Evolutionary conservation across 1,284 basidiomycete genomes (phyloP).

Genomic region (Cerrena zonata): DNA sequence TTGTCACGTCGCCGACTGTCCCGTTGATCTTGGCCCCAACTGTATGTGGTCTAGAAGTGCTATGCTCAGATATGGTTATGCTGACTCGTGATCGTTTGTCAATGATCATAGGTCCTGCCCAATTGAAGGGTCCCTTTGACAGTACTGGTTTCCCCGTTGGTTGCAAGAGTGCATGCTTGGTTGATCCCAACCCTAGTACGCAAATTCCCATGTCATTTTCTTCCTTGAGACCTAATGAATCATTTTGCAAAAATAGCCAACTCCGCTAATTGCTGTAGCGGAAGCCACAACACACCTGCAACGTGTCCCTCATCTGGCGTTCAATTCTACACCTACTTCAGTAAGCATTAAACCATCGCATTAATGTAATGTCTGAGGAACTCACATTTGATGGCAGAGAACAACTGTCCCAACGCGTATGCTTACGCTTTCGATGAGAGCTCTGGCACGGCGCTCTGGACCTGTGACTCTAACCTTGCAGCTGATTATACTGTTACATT

Average conservation of each 20-base stretch:
- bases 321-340: constrained; percentile 42
- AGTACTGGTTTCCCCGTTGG: constrained; percentile 35
- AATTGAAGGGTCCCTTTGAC: constrained; percentile 34
- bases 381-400: constrained; percentile 28
- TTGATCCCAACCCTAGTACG: constrained; percentile 28
- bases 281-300: constrained; percentile 33
- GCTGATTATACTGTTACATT: constrained; percentile 47
- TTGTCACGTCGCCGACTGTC: constrained; percentile 37
- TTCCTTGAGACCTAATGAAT: neutral
- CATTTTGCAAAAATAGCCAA: constrained; percentile 17
- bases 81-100: neutral
- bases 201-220: constrained; percentile 7
- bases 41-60: too few species aligned
- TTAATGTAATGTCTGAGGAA: neutral
- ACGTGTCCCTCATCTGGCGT: constrained; percentile 41
- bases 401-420: constrained; percentile 41
- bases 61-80: neutral
- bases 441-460: constrained; percentile 42
- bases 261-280: constrained; percentile 42
- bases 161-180: constrained; percentile 40
- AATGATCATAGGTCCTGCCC: constrained; percentile 27
- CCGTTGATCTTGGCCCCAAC: constrained; percentile 37
- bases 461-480: constrained; percentile 29
- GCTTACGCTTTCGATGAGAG: constrained; percentile 48
- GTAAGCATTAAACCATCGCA: constrained; percentile 21